phyloP scores from a whole-genome alignment of 176 grass and related monocot genomes.

The Avena sativa region DNA sequence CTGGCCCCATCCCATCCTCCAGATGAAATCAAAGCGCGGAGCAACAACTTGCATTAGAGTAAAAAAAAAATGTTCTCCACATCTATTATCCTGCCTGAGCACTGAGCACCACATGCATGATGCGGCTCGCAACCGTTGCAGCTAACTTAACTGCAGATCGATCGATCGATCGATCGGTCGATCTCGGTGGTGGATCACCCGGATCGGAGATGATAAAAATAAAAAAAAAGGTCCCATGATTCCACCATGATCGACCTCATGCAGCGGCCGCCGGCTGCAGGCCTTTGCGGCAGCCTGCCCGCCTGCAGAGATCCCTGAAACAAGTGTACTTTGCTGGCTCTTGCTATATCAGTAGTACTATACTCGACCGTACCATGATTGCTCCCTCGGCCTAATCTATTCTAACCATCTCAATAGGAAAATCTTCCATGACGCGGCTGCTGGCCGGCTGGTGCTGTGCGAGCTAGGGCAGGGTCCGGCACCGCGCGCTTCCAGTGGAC shows the following conservation, averaged over 20 bases:
- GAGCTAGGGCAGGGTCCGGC: neutral
- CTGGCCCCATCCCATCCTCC: neutral
- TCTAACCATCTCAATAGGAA: neutral
- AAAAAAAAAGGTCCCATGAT: conserved; percentile 29
- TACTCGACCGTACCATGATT: conserved; percentile 29
- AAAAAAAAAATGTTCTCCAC: too few relatives aligned
- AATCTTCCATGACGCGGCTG: neutral
- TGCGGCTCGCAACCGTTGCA: neutral
- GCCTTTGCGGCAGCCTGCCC: conserved; percentile 17
- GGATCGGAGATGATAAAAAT: conserved; percentile 5
- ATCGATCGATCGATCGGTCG: too few relatives aligned
- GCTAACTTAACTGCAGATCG: conserved; percentile 41
- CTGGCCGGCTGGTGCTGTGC: neutral
- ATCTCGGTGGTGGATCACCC: neutral
- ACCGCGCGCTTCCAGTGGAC: conserved; percentile 19
- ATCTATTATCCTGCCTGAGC: neutral
- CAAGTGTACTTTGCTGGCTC: conserved; percentile 26
- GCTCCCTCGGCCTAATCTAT: conserved; percentile 5
- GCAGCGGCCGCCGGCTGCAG: neutral
- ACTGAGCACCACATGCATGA: conserved; percentile 27
- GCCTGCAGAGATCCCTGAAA: neutral
- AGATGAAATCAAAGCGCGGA: conserved; percentile 4
- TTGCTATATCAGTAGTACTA: conserved; percentile 3
- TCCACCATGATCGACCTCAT: conserved; percentile 32
- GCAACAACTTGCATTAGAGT: conserved; percentile 9